Evolutionary conservation across 2,329 filamentous ascomycete species (phyloP), one percentile per base, ranked within the genome.

Genomic region (Hirsutella minnesotensis): DNA sequence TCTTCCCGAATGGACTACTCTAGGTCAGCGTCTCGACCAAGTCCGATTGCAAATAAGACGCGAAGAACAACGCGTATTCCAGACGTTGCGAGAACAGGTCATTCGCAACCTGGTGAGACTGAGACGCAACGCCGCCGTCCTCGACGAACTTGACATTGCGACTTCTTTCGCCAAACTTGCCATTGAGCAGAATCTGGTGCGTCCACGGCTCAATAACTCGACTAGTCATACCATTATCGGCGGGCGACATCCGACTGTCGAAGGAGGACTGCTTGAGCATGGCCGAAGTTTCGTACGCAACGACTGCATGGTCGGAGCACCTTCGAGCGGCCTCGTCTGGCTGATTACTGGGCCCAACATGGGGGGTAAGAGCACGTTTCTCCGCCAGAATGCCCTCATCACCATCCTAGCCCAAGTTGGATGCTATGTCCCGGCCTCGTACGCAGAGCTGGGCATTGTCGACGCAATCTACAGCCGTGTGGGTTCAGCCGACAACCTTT

Each of bases 311-410:
- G 72, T 95, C 3, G 84, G 84, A n/a, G 78, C 64, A 61, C 75
- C 49, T 59, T 81, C 31, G 73, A 63, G 83, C 68, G 70, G 78
- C 67, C 53, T 71, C 68, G 42, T 86, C 64, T 68, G 81, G 81
- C 54, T 77, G 60, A 67, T 90, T 75, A 75, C 85, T 52, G 68
- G 92, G 0, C 92, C 92, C n/a, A 98, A 98, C 63, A 98, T 98
- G 92, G 92, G 83, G 1, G 92, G 92, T 39, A 98, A 98, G 65
- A 90, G 83, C 59, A 98, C 92, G 0, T 98, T 95, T 56, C 71
- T 98, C 5, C 83, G 92, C 1, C 94, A 98, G 55, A 96, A 95
- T 61, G 92, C 92, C 3, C 73, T 98, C 41, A 94, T 96, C 52
- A 88, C 86, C 1, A 86, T 98, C 47, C 75, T 98, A 13, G 90